phyloP scores from a whole-genome alignment of 2,329 filamentous ascomycete species.

The Aspergillus calidoustus region DNA sequence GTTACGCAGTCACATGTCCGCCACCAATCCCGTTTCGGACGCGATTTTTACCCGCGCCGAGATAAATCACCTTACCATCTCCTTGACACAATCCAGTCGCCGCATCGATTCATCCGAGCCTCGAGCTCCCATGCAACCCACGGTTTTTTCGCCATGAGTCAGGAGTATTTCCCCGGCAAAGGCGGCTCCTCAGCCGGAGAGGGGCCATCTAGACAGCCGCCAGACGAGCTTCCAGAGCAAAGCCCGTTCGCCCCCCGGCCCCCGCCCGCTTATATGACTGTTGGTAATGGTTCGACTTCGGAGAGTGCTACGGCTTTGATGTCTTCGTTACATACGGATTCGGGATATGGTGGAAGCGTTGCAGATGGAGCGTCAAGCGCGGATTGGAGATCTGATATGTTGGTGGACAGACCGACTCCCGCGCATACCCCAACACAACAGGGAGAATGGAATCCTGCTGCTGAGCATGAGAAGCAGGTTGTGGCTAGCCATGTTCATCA shows the following conservation, averaged over 20 bases:
- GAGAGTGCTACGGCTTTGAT: conserved; percentile 81
- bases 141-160: conserved; percentile 43
- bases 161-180: conserved; percentile 45
- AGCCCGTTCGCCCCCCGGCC: conserved; percentile 31
- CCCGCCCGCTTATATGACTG: conserved; percentile 78
- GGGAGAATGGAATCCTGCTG: conserved; percentile 54
- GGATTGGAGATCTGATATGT: conserved; percentile 60
- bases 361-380: conserved; percentile 47
- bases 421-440: conserved; percentile 57
- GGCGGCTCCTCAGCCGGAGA: conserved; percentile 41
- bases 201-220: conserved; percentile 39
- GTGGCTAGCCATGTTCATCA: conserved; percentile 88
- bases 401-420: conserved; percentile 63
- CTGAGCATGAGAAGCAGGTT: conserved; percentile 67
- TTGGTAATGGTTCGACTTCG: conserved; percentile 80
- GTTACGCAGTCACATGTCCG: conserved; percentile 24
- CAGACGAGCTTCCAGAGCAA: conserved; percentile 32
- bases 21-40: conserved; percentile 19
- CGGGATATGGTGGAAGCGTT: conserved; percentile 79
- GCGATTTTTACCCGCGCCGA: conserved; percentile 20
- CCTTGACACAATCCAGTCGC: conserved; percentile 5
- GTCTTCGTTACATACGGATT: conserved; percentile 82
- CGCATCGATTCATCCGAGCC: neutral
- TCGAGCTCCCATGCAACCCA: conserved; percentile 20
- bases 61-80: conserved; percentile 9